These are phyloP conservation scores for Theileria annulata DNA, from an alignment of 169 alveolate species.

Conservation along the genomic window DNA sequence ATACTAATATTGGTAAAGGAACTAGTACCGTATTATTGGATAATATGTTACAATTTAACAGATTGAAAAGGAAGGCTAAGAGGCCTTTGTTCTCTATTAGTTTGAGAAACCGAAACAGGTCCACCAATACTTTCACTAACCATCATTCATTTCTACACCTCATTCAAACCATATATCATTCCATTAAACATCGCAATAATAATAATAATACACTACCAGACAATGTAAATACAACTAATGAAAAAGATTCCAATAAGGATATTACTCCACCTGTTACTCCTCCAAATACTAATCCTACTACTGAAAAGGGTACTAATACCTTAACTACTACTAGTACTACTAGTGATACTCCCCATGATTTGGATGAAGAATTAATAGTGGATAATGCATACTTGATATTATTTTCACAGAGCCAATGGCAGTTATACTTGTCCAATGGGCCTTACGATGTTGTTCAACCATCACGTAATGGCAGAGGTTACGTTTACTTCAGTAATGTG, in stretches of 20 bases:
- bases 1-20: too few species aligned
- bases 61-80: background rate
- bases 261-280: background rate
- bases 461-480: conserved; percentile 24
- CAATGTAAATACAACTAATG: background rate
- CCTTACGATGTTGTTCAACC: conserved; percentile 38
- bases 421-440: conserved; percentile 16
- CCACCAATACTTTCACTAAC: background rate
- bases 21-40: background rate
- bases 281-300: background rate
- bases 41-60: background rate
- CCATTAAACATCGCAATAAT: background rate
- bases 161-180: background rate
- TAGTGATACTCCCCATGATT: background rate
- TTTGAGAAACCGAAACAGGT: background rate
- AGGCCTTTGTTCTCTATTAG: background rate
- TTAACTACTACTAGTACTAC: background rate
- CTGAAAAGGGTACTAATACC: background rate
- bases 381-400: conserved; percentile 53
- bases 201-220: too few species aligned
- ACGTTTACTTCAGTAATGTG: conserved; percentile 22
- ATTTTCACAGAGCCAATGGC: conserved; percentile 40
- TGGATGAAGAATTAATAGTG: background rate
- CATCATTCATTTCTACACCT: conserved; percentile 11
- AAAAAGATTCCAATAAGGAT: background rate